Evolutionary conservation across 495 filamentous ascomycete genomes (phyloP).

Genomic region (Talaromyces thailandensis): DNA sequence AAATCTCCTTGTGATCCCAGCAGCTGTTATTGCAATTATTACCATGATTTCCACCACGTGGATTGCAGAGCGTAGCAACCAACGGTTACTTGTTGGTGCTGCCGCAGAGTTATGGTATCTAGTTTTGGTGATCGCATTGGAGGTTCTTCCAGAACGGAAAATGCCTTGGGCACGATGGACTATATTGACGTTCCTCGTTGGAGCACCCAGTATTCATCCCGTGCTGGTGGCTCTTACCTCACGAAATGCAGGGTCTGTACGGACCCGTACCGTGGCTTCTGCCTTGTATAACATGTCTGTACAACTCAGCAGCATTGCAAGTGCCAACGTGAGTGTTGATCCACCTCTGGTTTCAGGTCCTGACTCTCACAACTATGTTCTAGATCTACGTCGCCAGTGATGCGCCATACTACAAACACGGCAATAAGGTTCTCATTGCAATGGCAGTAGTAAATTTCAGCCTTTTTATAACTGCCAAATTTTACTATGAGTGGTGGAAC

Average conservation of each 20-base stretch:
- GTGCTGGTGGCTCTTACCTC: slow-evolving; percentile 60
- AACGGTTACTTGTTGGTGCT: slow-evolving; percentile 43
- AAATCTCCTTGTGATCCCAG: slow-evolving; percentile 62
- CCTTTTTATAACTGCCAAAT: not conserved
- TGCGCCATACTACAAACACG: slow-evolving; percentile 10
- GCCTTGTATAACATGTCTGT: slow-evolving; percentile 71
- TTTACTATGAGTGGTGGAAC: not conserved
- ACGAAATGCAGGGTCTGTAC: slow-evolving; percentile 55
- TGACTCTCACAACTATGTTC: not conserved
- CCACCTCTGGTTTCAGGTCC: not conserved
- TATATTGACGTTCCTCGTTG: slow-evolving; percentile 40
- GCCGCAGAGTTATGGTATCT: slow-evolving; percentile 46
- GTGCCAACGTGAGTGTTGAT: slow-evolving; percentile 40
- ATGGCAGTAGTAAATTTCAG: not conserved
- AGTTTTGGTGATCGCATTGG: slow-evolving; percentile 43
- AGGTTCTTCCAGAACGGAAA: slow-evolving; percentile 20
- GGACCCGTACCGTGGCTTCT: slow-evolving; percentile 53
- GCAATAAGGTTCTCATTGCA: slow-evolving; percentile 10
- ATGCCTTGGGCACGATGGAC: slow-evolving; percentile 45
- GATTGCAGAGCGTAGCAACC: slow-evolving; percentile 39
- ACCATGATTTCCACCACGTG: slow-evolving; percentile 39
- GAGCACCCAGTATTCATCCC: slow-evolving; percentile 53
- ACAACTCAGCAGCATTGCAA: slow-evolving; percentile 53
- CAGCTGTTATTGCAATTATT: slow-evolving; percentile 37
- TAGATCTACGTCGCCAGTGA: slow-evolving; percentile 9